A percentile compares a stretch with the other conserved stretches of the same genome.
These are phyloP conservation scores for Tagetes patula DNA, from an alignment of 129 eudicot species.

Conservation along the genomic window DNA sequence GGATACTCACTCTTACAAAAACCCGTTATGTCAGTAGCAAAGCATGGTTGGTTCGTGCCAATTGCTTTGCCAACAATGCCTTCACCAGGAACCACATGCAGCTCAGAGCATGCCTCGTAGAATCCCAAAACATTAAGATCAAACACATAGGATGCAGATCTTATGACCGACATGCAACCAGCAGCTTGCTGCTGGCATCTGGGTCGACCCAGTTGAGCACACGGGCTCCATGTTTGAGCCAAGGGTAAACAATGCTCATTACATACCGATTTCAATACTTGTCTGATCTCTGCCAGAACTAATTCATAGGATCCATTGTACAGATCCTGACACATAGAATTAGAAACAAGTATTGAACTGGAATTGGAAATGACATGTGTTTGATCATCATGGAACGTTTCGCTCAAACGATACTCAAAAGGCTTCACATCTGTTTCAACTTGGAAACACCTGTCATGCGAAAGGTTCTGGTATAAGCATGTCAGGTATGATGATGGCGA, in stretches of 20 bases:
- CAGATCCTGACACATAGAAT: conserved; percentile 33
- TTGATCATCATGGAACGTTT: conserved; percentile 23
- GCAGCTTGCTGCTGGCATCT: conserved; percentile 38
- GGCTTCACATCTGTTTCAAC: conserved; percentile 36
- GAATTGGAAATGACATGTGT: conserved; percentile 20
- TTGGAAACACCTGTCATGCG: conserved; percentile 27
- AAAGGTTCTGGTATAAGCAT: conserved; percentile 29
- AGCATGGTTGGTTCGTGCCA: conserved; percentile 54
- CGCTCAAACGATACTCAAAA: conserved; percentile 14
- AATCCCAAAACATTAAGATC: conserved; percentile 45
- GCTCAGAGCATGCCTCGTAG: conserved; percentile 54
- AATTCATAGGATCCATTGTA: conserved; percentile 33
- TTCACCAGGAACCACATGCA: conserved; percentile 50
- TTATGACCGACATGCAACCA: conserved; percentile 43
- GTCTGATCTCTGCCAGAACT: conserved; percentile 44
- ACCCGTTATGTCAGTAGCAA: conserved; percentile 44
- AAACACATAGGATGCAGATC: conserved; percentile 51
- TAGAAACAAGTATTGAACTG: conserved; percentile 3
- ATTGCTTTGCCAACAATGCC: conserved; percentile 64
- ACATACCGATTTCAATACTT: conserved; percentile 47
- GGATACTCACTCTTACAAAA: conserved; percentile 53
- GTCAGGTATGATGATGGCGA: conserved; percentile 25
- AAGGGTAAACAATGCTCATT: conserved; percentile 48
- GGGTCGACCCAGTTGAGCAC: conserved; percentile 47
- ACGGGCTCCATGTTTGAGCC: conserved; percentile 69